phyloP scores from a whole-genome alignment of 1,284 basidiomycete species.

The Sanghuangporus baumii region DNA sequence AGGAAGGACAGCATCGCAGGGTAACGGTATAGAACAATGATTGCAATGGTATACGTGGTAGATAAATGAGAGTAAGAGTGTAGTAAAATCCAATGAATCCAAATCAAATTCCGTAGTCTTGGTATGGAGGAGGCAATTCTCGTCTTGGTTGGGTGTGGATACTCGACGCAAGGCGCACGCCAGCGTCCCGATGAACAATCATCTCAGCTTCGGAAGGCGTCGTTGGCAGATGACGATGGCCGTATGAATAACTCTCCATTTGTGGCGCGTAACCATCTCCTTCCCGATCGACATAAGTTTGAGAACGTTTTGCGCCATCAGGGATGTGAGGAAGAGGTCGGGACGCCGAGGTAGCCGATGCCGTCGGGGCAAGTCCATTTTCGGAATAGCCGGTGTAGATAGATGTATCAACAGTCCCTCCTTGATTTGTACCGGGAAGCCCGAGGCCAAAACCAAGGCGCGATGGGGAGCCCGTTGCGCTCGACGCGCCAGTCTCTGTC shows the following conservation, averaged over 20 bases:
- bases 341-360: neutral
- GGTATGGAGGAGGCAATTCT: conserved; percentile 15
- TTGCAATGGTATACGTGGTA: neutral
- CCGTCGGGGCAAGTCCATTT: neutral
- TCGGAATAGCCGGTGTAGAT: neutral
- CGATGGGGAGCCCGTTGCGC: neutral
- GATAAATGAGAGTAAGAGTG: neutral
- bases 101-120: conserved; percentile 3
- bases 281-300: neutral
- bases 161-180: conserved; percentile 11
- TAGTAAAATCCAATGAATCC: neutral
- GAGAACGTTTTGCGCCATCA: neutral
- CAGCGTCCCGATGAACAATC: conserved; percentile 11
- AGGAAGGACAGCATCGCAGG: neutral
- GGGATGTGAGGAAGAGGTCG: conserved; percentile 8
- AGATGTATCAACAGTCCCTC: neutral
- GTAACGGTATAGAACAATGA: neutral
- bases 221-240: neutral
- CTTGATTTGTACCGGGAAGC: neutral
- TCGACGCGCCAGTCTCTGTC: neutral
- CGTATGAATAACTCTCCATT: neutral
- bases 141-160: neutral
- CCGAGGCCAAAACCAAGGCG: neutral
- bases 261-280: neutral
- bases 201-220: neutral